Percentiles rank a stretch among this genome's conserved stretches.
Conservation (phyloP, 2,329 filamentous ascomycete genomes). For the Waltergamsia citrina region DNA sequence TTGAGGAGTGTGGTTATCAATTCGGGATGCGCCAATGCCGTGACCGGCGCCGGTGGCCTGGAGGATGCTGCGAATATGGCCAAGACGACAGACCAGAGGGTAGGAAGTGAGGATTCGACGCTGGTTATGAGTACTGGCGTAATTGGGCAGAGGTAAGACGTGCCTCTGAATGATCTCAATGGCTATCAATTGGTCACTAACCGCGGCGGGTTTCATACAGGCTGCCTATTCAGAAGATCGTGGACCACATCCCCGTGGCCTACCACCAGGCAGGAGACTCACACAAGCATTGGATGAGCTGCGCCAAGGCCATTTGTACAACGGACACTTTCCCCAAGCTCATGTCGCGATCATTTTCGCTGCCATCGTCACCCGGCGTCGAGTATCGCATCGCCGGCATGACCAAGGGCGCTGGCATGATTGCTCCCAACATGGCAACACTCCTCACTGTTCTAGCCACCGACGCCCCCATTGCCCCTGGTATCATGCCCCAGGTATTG, state of each 20-base stretch:
- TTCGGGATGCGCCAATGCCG: constrained; percentile 93
- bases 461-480: constrained; percentile 69
- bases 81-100: constrained; percentile 58
- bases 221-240: constrained; percentile 85
- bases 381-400: constrained; percentile 86
- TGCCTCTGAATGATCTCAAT: not conserved
- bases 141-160: constrained; percentile 72
- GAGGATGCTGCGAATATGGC: constrained; percentile 87
- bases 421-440: constrained; percentile 98
- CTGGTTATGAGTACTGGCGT: constrained; percentile 98
- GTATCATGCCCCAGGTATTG: constrained; percentile 60
- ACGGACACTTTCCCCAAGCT: constrained; percentile 98
- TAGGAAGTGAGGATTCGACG: constrained; percentile 46
- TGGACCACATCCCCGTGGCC: constrained; percentile 70
- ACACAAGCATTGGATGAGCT: constrained; percentile 78
- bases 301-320: constrained; percentile 89
- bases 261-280: constrained; percentile 60
- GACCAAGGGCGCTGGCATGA: constrained; percentile 98
- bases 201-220: constrained; percentile 27
- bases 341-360: constrained; percentile 70
- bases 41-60: constrained; percentile 82
- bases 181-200: not conserved
- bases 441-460: constrained; percentile 87
- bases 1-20: constrained; percentile 83
- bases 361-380: constrained; percentile 67